phyloP scores from a whole-genome alignment of 441 rosid species.

The Adansonia rubrostipa region DNA sequence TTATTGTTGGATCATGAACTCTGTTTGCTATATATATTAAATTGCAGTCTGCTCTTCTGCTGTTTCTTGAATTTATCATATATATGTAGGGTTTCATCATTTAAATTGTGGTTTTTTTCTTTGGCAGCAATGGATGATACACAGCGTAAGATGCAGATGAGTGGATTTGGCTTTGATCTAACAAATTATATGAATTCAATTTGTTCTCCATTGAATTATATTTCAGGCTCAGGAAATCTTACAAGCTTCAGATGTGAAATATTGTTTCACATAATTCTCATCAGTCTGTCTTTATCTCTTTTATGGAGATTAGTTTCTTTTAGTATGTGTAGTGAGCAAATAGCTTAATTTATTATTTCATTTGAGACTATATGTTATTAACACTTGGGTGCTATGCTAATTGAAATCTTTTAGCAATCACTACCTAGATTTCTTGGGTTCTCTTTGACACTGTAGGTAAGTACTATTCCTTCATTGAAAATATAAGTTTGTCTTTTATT shows the following conservation, averaged over 20 bases:
- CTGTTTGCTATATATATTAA: background rate
- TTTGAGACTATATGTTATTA: background rate
- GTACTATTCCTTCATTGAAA: background rate
- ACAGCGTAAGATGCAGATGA: conserved; percentile 46
- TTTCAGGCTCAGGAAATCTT: conserved; percentile 17
- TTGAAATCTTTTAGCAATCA: background rate
- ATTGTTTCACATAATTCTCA: background rate
- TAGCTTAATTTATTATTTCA: background rate
- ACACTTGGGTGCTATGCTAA: background rate
- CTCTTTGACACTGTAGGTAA: background rate
- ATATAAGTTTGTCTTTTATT: background rate
- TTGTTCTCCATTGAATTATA: conserved; percentile 16
- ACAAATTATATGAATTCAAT: conserved; percentile 55
- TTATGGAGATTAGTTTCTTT: background rate
- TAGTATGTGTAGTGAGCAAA: background rate
- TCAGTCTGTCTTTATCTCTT: too few relatives aligned
- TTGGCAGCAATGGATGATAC: conserved; percentile 86
- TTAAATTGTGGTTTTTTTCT: background rate
- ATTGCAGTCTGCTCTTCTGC: background rate
- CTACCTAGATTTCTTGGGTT: background rate
- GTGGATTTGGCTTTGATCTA: conserved; percentile 74
- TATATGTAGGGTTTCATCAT: background rate
- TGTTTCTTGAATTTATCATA: too few relatives aligned
- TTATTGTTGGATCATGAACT: conserved; percentile 37
- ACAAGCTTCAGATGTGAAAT: background rate